These are phyloP conservation scores for Citrus maxima DNA, from an alignment of 345 rosid genomes.

Conservation along the genomic window DNA sequence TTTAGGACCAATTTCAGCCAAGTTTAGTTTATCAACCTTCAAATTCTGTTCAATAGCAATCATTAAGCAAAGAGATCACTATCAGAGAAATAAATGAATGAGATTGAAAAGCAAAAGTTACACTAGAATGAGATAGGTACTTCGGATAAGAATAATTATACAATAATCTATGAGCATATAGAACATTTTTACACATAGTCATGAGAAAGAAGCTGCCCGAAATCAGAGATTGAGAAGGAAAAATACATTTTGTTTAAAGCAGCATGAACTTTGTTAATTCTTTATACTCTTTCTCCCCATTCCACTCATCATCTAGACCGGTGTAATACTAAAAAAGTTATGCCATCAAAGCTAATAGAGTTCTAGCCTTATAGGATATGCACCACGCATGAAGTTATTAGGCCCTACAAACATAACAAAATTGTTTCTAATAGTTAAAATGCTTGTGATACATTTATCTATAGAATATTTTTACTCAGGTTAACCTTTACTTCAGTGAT, in stretches of 20 bases:
- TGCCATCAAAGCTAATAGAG: not conserved
- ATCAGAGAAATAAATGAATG: not conserved
- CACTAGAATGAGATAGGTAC: not conserved
- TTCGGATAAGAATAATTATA: not conserved
- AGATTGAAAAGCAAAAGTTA: too few relatives aligned
- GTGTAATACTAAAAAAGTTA: not conserved
- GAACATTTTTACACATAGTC: not conserved
- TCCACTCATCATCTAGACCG: not conserved
- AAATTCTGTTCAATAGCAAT: conserved; percentile 43
- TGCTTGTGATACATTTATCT: not conserved
- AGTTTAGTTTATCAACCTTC: conserved; percentile 75
- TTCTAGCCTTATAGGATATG: not conserved
- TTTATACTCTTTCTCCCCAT: not conserved
- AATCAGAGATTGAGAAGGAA: not conserved
- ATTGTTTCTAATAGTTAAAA: not conserved
- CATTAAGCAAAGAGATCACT: not conserved
- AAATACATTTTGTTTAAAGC: not conserved
- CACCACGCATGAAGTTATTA: not conserved
- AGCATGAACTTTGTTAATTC: not conserved
- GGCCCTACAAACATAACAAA: not conserved
- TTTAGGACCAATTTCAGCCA: conserved; percentile 83
- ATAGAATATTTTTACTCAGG: not conserved
- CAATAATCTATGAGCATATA: not conserved
- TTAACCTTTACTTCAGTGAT: not conserved
- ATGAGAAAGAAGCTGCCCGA: not conserved